phyloP scores from a whole-genome alignment of 306 rosid genomes.

The Malus sylvestris region DNA sequence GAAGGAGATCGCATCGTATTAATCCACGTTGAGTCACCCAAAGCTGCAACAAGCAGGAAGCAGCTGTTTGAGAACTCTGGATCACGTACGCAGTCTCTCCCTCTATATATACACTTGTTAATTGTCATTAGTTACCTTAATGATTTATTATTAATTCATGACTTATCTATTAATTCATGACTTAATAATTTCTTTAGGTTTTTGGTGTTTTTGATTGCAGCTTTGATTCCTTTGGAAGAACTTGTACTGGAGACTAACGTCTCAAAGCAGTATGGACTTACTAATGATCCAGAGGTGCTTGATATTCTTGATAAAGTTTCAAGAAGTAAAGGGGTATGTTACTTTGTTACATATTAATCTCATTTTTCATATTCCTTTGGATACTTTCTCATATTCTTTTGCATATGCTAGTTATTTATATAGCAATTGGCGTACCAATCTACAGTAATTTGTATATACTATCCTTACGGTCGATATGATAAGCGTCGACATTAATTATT shows the following conservation, averaged over 20 bases:
- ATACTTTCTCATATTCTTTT: background rate
- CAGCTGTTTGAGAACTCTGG: constrained; percentile 57
- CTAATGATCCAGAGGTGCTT: constrained; percentile 51
- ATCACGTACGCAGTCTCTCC: constrained; percentile 34
- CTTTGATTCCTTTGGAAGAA: constrained; percentile 78
- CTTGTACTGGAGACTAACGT: constrained; percentile 42
- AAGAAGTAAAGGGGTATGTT: constrained; percentile 45
- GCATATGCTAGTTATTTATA: no score
- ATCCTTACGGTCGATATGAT: background rate
- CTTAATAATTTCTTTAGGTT: background rate
- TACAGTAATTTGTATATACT: background rate
- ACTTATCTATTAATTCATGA: background rate
- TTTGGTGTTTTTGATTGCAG: constrained; percentile 19
- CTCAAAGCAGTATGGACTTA: constrained; percentile 69
- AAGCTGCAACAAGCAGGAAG: constrained; percentile 35
- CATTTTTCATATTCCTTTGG: background rate
- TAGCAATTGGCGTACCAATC: background rate
- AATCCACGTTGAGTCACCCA: constrained; percentile 58
- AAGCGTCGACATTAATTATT: background rate
- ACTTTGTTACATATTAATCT: background rate
- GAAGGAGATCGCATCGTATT: constrained; percentile 44
- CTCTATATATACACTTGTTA: no score
- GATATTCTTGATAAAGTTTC: constrained; percentile 46
- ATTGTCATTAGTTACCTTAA: no score
- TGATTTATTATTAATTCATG: background rate